A percentile compares a stretch with the other conserved stretches of the same genome.
These are phyloP conservation scores for Monosporascus sp. DNA, from an alignment of 2,329 filamentous ascomycete genomes.

Conservation along the genomic window DNA sequence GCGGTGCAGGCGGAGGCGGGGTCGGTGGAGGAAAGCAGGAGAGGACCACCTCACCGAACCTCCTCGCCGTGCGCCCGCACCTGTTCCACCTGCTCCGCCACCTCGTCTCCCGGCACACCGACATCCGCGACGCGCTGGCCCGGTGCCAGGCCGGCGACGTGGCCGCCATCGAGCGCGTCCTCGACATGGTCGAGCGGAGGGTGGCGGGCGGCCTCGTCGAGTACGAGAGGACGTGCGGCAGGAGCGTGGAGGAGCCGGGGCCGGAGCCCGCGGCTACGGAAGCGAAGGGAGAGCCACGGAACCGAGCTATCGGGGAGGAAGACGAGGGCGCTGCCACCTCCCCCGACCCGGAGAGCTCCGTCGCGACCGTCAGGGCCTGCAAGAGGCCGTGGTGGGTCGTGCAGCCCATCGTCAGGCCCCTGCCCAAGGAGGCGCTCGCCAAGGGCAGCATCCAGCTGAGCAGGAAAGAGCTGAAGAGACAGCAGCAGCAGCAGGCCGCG, in stretches of 20 bases:
- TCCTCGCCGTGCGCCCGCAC: slow-evolving; percentile 81
- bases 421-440: slow-evolving; percentile 81
- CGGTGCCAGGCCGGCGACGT: slow-evolving; percentile 65
- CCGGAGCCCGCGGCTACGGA: slow-evolving; percentile 20
- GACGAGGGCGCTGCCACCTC: slow-evolving; percentile 25
- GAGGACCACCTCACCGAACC: slow-evolving; percentile 49
- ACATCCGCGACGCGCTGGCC: slow-evolving; percentile 81
- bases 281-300: slow-evolving; percentile 24
- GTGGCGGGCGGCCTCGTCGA: slow-evolving; percentile 69
- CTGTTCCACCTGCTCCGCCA: slow-evolving; percentile 87
- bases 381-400: slow-evolving; percentile 85
- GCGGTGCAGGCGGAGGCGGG: slow-evolving; percentile 34
- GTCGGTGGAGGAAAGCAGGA: slow-evolving; percentile 42
- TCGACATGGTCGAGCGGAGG: slow-evolving; percentile 68
- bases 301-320: slow-evolving; percentile 14
- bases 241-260: slow-evolving; percentile 38
- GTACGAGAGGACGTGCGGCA: slow-evolving; percentile 50
- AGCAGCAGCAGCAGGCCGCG: slow-evolving; percentile 16
- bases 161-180: slow-evolving; percentile 68
- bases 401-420: slow-evolving; percentile 78
- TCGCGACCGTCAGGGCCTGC: slow-evolving; percentile 65
- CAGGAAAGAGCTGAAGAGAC: slow-evolving; percentile 58
- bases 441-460: slow-evolving; percentile 72
- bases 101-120: slow-evolving; percentile 72
- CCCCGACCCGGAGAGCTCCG: slow-evolving; percentile 51